Evolutionary conservation across 192 early-diverging fungal species (phyloP), one percentile per base, ranked within the genome.

Genomic region (Coemansia sp.): DNA sequence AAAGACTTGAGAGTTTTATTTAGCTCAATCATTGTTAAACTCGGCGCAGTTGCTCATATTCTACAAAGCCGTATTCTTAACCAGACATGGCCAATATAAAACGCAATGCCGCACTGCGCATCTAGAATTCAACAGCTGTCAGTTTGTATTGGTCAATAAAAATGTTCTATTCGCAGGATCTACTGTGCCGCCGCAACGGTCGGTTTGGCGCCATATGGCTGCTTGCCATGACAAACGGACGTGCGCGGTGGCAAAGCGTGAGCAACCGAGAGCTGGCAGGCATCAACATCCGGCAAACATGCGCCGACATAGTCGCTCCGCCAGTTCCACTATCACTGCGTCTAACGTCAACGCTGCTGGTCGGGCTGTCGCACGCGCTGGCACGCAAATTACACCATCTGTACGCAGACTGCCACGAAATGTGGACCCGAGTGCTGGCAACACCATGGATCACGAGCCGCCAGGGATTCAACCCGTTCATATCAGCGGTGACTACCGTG

Each of bases 141-240:
- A 31, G 31, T 0, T 31, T 31, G 31, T 31, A 7, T 31, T 6
- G 31, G 31, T 31, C 31, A 31, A 31, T 31, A 31, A 7, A 10
- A 42, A 78, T 78, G 76, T 78, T 78, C 21, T 78, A 73, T 59
- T 78, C 76, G 25, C 66, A 78, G 15, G 71, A 72, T 48, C 64
- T 78, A 21, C 71, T 78, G 21, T 65, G 62, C 21, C 61, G 64
- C 31, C 76, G 71, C 47, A 57, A 54, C 2, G 59, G 67, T 8
- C 63, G 59, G 23, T 78, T 72, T 63, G 70, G 70, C 50, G 57
- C 50, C 28, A 59, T 78, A 7, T 78, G 75, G 75, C 53, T 78
- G 38, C 57, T 78, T 5, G 76, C 66, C 8, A 72, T 62, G 21
- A 36, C 71, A 2, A 31, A 49, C 4, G 19, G 38, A 6, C 59